Base-by-base conservation (phyloP, 192 early-diverging fungal species). In the Backusella macrospora region DNA sequence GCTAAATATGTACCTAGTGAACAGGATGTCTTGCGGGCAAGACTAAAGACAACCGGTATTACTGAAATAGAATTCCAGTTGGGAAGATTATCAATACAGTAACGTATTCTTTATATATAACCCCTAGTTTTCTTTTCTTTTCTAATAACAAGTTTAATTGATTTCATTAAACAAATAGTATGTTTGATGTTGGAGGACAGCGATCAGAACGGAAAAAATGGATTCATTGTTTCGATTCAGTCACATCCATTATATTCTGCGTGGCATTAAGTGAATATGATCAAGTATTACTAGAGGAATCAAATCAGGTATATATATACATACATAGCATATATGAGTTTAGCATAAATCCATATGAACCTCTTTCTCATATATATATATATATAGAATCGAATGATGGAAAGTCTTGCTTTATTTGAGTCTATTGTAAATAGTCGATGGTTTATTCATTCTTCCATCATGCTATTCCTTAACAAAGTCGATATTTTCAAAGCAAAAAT, bases 41-140 rank as follows among this genome's bases (percentile, higher is more conserved):
- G 98, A 71, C 93, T 96, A 62, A 99, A 97, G 82, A 96, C 98
- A 13, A 98, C 98, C 7, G 96, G 96, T 70, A 99, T 99, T 78
- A 94, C 94, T 12, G 98, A 99, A 85, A 97, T 95, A 37, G 88
- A 91, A 49, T 97, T 98, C 81, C 93, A 91, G 74, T 94, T 98
- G 89, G 95, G 93, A 38, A 89, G 93, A 72, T 84, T 96, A 34
- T 94, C 83, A 78, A 89, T 99, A 88, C 93, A 92, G 92, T 78
- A 72, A 77, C 21, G 73, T 43, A 23, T 34, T 34, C 2, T 34
- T 34, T 34, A 34, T 64, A 46, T 72, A 55, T 55, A 42, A 63
- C 40, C 13, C 9, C 18, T 10, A 10, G 6, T 5, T 49, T 55
- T 55, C 34, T 18, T 47, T 70, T 45, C 65, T 71, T 38, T 16